Evolutionary conservation across 768 basidiomycete species (phyloP), one percentile per base, ranked within the genome.

Genomic region (Mrakia gelida): DNA sequence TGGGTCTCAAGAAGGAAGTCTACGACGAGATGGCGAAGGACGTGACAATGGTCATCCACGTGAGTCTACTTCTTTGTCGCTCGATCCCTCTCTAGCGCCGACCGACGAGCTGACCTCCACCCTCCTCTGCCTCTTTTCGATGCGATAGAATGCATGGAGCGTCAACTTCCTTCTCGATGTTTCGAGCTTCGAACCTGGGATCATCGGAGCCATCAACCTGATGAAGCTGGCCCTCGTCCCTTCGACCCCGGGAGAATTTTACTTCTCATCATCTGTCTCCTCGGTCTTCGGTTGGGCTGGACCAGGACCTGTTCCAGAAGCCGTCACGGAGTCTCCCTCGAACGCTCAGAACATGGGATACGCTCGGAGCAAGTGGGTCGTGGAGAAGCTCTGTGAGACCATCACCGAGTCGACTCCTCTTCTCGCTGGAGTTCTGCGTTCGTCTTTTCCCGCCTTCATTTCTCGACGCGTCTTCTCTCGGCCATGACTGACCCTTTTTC

Each of bases 151-250:
- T 71, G 88, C 88, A 13, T 89, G 89, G 89, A 86, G 87, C 0
- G 89, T 89, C 77, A 89, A 89, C 81, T 89, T 89, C 82, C 88
- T 88, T 75, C 84, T 62, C 9, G 52, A 77, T n/a, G 81, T 89
- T 38, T 82, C 85, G 0, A 88, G 86, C 5, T 89, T 89, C 75
- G 88, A 89, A 76, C 79, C 86, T 6, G 86, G 88, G 79, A 83
- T 89, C 45, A 82, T 81, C 28, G 87, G 87, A 34, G 87, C 86
- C 5, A 84, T 87, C 75, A 88, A 89, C 81, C 82, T 89, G n/a
- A 85, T 89, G 71, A 87, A 87, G 67, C 85, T 89, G 8, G 86
- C 86, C 23, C 85, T 88, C 34, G 26, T 9, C n/a, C 65, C 8
- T 86, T 87, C 8, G 80, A 80, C 26, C 13, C 84, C 10, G 85